These are phyloP conservation scores for Forsythia viridissima DNA, from an alignment of 257 asterid genomes.

Conservation along the genomic window DNA sequence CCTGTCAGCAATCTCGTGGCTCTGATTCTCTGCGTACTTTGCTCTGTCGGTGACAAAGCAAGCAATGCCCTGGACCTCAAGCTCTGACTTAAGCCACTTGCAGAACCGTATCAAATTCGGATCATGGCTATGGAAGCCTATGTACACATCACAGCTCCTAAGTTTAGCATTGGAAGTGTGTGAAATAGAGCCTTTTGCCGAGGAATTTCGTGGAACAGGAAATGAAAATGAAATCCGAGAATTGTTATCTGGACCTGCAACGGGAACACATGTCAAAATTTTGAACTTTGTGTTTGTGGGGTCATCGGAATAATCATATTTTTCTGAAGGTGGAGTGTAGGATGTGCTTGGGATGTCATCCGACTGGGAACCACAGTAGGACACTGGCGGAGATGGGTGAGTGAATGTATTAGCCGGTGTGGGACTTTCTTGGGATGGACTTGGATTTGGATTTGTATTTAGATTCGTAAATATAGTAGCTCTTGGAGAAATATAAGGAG, in stretches of 20 bases:
- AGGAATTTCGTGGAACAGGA: slow-evolving; percentile 77
- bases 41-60: slow-evolving; percentile 83
- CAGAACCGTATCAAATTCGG: slow-evolving; percentile 70
- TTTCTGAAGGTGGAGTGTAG: slow-evolving; percentile 64
- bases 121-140: slow-evolving; percentile 74
- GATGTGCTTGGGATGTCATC: slow-evolving; percentile 89
- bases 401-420: slow-evolving; percentile 43
- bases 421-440: slow-evolving; percentile 33
- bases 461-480: slow-evolving; percentile 29
- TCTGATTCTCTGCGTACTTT: slow-evolving; percentile 69
- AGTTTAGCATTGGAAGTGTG: slow-evolving; percentile 75
- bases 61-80: slow-evolving; percentile 88
- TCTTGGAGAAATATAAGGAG: slow-evolving; percentile 82
- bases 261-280: slow-evolving; percentile 64
- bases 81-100: slow-evolving; percentile 89
- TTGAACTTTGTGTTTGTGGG: slow-evolving; percentile 54
- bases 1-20: slow-evolving; percentile 86
- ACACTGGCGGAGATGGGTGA: slow-evolving; percentile 66
- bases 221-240: slow-evolving; percentile 83
- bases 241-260: slow-evolving; percentile 39
- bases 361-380: slow-evolving; percentile 55
- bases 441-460: background rate
- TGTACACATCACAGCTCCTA: slow-evolving; percentile 84
- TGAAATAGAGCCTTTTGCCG: slow-evolving; percentile 63
- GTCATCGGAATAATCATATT: slow-evolving; percentile 43